Percentiles rank a stretch among this genome's conserved stretches.
Conservation (phyloP, 192 early-diverging fungal genomes). For the Podila horticola region DNA sequence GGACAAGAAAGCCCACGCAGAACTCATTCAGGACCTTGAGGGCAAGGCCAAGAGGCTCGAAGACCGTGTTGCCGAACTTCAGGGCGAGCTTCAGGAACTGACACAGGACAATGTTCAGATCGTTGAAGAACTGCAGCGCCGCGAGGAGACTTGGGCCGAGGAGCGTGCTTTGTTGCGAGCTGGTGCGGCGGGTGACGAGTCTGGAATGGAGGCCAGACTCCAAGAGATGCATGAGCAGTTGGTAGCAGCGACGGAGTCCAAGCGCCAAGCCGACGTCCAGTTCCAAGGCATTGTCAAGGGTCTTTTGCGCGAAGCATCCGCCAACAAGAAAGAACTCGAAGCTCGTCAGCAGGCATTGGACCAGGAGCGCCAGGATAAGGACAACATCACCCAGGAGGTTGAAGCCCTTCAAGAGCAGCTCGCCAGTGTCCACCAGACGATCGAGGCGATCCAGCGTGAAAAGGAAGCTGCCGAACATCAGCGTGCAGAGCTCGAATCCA, state of each 20-base stretch:
- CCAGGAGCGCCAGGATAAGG: slow-evolving; percentile 22
- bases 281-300: slow-evolving; percentile 54
- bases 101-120: slow-evolving; percentile 50
- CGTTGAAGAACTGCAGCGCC: slow-evolving; percentile 46
- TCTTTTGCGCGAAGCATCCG: slow-evolving; percentile 36
- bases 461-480: neutral
- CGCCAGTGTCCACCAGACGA: neutral
- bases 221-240: slow-evolving; percentile 47
- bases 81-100: slow-evolving; percentile 23
- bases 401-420: slow-evolving; percentile 9
- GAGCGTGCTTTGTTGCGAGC: slow-evolving; percentile 19
- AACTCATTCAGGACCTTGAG: slow-evolving; percentile 29
- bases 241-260: slow-evolving; percentile 34
- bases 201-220: slow-evolving; percentile 11
- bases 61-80: slow-evolving; percentile 10
- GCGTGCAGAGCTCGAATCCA: slow-evolving; percentile 3
- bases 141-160: slow-evolving; percentile 36
- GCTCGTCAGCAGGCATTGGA: slow-evolving; percentile 7
- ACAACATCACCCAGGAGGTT: slow-evolving; percentile 13
- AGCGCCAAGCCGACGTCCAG: slow-evolving; percentile 42
- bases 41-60: slow-evolving; percentile 32
- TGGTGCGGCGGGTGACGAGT: neutral
- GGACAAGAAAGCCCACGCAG: slow-evolving; percentile 28
- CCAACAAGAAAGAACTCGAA: slow-evolving; percentile 32
- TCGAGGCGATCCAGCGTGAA: slow-evolving; percentile 1